These are phyloP conservation scores for Ramaria sp. DNA, from an alignment of 768 basidiomycete species.

Conservation along the genomic window DNA sequence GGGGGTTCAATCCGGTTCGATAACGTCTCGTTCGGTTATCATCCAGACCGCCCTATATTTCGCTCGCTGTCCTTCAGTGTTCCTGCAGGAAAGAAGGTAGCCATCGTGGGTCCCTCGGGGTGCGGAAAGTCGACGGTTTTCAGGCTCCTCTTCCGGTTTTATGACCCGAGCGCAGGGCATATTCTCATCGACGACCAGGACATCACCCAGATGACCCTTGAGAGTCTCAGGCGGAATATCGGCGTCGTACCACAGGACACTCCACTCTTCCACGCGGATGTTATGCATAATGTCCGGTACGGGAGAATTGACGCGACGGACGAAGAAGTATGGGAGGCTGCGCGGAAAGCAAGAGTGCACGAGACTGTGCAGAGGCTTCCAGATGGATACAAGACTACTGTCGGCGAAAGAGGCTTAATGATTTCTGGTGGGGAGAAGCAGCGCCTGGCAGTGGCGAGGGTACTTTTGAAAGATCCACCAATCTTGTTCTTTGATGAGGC, in stretches of 20 bases:
- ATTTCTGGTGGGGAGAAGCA: constrained; percentile 99
- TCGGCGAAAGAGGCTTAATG: constrained; percentile 96
- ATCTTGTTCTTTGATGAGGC: constrained; percentile 99
- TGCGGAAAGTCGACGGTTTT: constrained; percentile 98
- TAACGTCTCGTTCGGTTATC: constrained; percentile 86
- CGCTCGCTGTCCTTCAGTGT: constrained; percentile 77
- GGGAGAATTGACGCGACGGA: constrained; percentile 81
- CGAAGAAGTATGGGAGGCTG: constrained; percentile 78
- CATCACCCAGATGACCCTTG: constrained; percentile 58
- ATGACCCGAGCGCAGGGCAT: constrained; percentile 69
- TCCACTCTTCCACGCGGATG: constrained; percentile 90
- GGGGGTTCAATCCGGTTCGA: constrained; percentile 91
- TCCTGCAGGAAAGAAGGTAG: constrained; percentile 93
- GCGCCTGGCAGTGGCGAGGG: constrained; percentile 84
- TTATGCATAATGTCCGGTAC: constrained; percentile 93
- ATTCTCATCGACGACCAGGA: constrained; percentile 87
- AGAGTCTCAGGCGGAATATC: constrained; percentile 60
- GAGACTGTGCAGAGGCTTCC: constrained; percentile 70
- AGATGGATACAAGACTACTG: constrained; percentile 79
- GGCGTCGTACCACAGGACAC: constrained; percentile 99
- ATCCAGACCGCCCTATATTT: constrained; percentile 89
- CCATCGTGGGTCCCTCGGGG: constrained; percentile 93
- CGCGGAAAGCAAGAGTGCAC: constrained; percentile 81
- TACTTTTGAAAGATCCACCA: constrained; percentile 87
- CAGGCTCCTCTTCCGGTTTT: constrained; percentile 90